Percentiles rank a stretch among this genome's conserved stretches.
Conservation (phyloP, 148 eudicot genomes). For the Rhododendron griersonianum region DNA sequence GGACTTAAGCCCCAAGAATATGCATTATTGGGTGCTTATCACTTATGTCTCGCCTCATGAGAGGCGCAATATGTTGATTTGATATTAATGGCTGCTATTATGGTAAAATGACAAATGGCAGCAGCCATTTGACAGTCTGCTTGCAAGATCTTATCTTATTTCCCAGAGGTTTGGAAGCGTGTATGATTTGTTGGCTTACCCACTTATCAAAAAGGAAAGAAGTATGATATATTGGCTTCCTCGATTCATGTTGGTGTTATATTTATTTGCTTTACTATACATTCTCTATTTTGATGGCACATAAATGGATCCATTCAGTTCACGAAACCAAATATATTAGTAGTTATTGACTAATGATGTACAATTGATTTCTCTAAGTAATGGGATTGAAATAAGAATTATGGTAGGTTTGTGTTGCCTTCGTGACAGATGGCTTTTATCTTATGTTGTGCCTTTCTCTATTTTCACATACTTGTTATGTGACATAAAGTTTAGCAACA, state of each 20-base stretch:
- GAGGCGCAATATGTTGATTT: no score
- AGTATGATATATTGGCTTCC: no score
- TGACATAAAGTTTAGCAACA: no score
- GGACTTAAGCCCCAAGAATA: no score
- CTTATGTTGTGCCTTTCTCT: no score
- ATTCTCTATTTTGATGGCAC: not conserved
- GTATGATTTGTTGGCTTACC: not conserved
- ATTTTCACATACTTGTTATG: no score
- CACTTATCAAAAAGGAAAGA: no score
- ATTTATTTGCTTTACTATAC: not conserved
- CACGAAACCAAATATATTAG: not conserved
- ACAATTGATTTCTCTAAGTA: no score
- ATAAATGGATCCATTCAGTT: not conserved
- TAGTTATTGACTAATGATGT: not conserved
- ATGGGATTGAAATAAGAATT: not conserved
- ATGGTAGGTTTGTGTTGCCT: not conserved
- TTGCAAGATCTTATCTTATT: conserved; percentile 31
- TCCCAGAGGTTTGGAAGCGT: conserved; percentile 39
- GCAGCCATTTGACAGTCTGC: conserved; percentile 35
- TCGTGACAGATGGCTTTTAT: no score
- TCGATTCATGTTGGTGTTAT: not conserved
- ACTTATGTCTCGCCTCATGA: no score
- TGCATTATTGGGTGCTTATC: no score
- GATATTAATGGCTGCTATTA: no score
- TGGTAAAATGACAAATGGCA: not conserved